Base-by-base conservation (phyloP, 2,329 filamentous ascomycete species). In the Venturia effusa region DNA sequence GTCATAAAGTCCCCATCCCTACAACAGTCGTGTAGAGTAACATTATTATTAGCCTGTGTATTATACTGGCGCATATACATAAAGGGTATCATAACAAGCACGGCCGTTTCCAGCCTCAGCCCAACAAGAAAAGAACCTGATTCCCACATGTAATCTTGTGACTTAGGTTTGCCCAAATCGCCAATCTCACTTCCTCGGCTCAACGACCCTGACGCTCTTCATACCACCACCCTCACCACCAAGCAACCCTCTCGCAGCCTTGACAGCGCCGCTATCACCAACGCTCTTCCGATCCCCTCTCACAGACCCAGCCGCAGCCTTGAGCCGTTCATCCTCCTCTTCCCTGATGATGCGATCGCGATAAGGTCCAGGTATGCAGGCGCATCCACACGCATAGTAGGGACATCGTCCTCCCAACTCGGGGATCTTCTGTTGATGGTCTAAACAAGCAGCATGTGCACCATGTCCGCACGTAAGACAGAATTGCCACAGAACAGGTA, bases 381-480 rank as follows among this genome's bases (percentile, higher is more conserved):
- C 83, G 68, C 84, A 85, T 62, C 81, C 73, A 71, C 84, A 87
- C 22, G 83, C 84, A 59, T 79, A 77, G 8, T 80, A 84, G 2
- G 83, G 80, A 73, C 84, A 87, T 37, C 78, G 79, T 19, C 83
- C 84, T 66, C 81, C 79, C 43, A 77, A 75, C 39, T 77, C 71
- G 24, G 77, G 67, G 62, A 81, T 77, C 22, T 74, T 73, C 63
- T 84, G 80, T 84, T 84, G 86, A 17, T 77, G 76, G 8, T 75
- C 76, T 37, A 86, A 76, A 70, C 85, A 88, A 61, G 79, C 78
- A 6, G 79, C 74, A 69, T 88, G 85, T 1, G 81, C 83, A 45
- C 81, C 79, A 68, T 88, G 85, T 4, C 83, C 83, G 70, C 85
- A 88, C 15, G 80, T 75, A 68, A 84, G 77, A 70, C 85, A 88